Evolutionary conservation across 805 yeast species (phyloP), one percentile per base, ranked within the genome.

Genomic region (Priceomyces castillae): DNA sequence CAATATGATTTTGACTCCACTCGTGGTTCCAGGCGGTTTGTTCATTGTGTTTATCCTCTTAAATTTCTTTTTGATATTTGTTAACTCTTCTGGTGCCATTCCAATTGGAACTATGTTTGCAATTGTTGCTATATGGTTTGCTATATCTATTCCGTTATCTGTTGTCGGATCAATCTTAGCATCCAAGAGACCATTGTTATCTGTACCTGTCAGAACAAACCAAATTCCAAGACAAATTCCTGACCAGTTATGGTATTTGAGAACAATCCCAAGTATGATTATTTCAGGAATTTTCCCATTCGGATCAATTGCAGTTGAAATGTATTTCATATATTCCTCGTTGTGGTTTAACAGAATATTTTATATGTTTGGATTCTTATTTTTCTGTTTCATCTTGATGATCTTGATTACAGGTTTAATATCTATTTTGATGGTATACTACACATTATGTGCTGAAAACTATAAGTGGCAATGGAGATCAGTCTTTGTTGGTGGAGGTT

Each of bases 401-500:
- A 71, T 87, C 10, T 56, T 85, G 54, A 90, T 97, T 4, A 84
- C 96, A 11, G 74, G 85, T 11, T 73, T 90, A 46, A 89, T 90
- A 23, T 84, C 97, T 0, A 71, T 90, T 17, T 72, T 92, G 57
- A 77, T 89, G 64, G 80, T 85, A 20, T 94, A 94, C 65, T 85
- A 87, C 71, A 78, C 89, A 3, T 75, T 94, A 51, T 88, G 96
- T 60, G 72, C 88, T 40, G 99, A 94, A 62, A 88, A 94, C 64
- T 90, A 95, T 73, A 81, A 82, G 64, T 94, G 99, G 99, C 97
- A 92, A 61, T 94, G 99, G 99, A 82, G 90, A 64, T 80, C 96
- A 3, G 67, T 87, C 54, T 79, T 85, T 56, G 78, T 89, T 46
- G 87, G 96, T 20, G 97, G 96, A 34, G 95, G 97, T 25, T 84